These are phyloP conservation scores for Chrysoporthe deuterocubensis DNA, from an alignment of 2,329 filamentous ascomycete species.

Conservation along the genomic window DNA sequence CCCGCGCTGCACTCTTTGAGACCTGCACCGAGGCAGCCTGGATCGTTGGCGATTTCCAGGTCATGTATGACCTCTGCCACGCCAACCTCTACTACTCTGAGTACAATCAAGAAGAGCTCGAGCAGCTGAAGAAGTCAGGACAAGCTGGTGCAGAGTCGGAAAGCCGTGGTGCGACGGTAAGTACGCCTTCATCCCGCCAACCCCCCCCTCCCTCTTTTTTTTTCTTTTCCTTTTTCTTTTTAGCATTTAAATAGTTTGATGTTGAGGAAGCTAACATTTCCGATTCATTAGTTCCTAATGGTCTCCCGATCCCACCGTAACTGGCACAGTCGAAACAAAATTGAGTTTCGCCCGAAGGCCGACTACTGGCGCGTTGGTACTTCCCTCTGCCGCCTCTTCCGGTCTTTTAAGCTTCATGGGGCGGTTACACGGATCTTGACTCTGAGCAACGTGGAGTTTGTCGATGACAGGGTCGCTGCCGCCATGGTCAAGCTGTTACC, in stretches of 20 bases:
- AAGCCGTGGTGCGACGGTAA: constrained; percentile 6
- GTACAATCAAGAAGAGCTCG: constrained; percentile 14
- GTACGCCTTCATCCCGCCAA: too few species aligned
- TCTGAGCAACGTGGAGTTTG: constrained; percentile 16
- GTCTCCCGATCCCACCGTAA: constrained; percentile 12
- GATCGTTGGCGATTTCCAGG: constrained; percentile 17
- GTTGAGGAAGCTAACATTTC: background rate
- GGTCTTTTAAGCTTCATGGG: constrained; percentile 13
- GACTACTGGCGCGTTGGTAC: constrained; percentile 4
- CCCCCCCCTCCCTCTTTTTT: too few species aligned
- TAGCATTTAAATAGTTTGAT: background rate
- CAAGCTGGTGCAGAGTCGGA: background rate
- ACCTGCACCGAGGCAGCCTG: constrained; percentile 3
- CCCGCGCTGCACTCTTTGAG: constrained; percentile 4
- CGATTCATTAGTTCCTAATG: constrained; percentile 7
- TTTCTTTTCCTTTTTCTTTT: background rate
- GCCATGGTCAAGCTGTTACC: constrained; percentile 18
- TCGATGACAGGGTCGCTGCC: constrained; percentile 13
- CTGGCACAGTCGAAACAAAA: background rate
- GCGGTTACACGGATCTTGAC: background rate
- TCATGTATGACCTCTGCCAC: constrained; percentile 11
- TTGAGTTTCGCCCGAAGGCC: background rate
- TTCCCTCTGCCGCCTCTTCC: constrained; percentile 2
- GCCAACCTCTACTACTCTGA: constrained; percentile 13
- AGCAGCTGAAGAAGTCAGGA: constrained; percentile 7